Base-by-base conservation (phyloP, 306 rosid genomes). In the Malus fusca region DNA sequence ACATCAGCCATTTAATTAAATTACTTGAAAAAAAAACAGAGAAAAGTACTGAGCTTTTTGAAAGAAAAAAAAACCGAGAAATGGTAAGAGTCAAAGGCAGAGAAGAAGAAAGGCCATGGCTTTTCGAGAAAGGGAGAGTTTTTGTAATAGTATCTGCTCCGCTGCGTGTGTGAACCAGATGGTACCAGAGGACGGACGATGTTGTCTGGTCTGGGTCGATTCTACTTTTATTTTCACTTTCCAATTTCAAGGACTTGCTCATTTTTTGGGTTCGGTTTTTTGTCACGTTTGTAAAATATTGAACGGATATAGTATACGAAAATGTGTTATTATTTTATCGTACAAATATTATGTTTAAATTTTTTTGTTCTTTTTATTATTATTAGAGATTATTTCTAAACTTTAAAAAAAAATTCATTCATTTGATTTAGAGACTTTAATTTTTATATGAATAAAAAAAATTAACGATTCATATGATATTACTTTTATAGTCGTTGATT, bases 1-100 rank as follows among this genome's bases (percentile, higher is more conserved):
- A 84, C 88, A 86, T 84, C 90, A 11, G 98, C 98, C 98, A 94
- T 94, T 84, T 79, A 75, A 22, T 44, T 66, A 3, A 21, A 62
- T 6, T 35, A 35, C 40, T 35, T 26, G 71, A 40, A 58, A 69
- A 26, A 26, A 63, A 76, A 4, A 33, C 18, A 66, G 11, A 25
- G 28, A 14, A 26, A 17, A 18, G 23, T 18, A 18, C 35, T 18
- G 33, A 13, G 60, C 21, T 56, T 21, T 68, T 1, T 35, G 8
- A 35, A 35, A 6, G 8, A 35, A 56, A 58, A 23, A 23, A 59
- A 31, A 14, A 22, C 40, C 7, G 67, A 35, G 25, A 60, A 42
- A 11, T n/a, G 42, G 4, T 22, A 12, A 73, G 58, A 40, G 67
- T 72, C 76, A 72, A 25, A 30, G 37, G 28, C 44, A 52, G 18